Percentiles rank a stretch among this genome's conserved stretches.
These are phyloP conservation scores for Coemansia sp. DNA, from an alignment of 192 early-diverging fungal genomes.

Conservation along the genomic window DNA sequence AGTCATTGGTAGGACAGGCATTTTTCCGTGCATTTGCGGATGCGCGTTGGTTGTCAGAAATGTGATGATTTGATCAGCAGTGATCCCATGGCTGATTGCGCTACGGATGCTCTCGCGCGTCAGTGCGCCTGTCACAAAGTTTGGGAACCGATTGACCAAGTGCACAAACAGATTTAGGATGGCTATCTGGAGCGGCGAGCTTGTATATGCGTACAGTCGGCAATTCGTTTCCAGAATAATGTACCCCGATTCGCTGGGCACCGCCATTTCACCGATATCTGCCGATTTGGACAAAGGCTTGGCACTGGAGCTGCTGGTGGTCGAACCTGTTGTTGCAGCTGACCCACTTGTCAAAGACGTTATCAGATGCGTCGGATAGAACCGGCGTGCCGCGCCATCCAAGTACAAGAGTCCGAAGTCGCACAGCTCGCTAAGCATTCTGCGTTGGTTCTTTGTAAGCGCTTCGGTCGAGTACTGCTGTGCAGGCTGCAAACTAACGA, in stretches of 20 bases:
- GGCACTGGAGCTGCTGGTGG: conserved; percentile 2
- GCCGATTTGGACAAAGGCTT: no score
- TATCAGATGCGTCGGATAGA: conserved; percentile 90
- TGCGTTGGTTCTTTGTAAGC: conserved; percentile 78
- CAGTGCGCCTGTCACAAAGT: conserved; percentile 87
- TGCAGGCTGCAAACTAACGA: conserved; percentile 88
- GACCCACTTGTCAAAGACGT: conserved; percentile 75
- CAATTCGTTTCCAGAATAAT: conserved; percentile 97
- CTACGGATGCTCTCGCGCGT: conserved; percentile 84
- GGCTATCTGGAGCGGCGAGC: conserved; percentile 91
- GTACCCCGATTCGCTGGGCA: conserved; percentile 66
- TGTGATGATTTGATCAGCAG: conserved; percentile 92
- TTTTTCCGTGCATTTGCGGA: conserved; percentile 82
- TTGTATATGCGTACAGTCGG: conserved; percentile 92
- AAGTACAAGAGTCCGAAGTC: conserved; percentile 90
- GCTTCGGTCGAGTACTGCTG: conserved; percentile 84
- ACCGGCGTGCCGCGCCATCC: conserved; percentile 71
- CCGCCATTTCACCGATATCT: conserved; percentile 17
- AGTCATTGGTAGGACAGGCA: conserved; percentile 82
- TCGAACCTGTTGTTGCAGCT: neutral
- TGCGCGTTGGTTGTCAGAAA: conserved; percentile 90
- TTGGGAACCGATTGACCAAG: conserved; percentile 80
- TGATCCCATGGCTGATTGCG: conserved; percentile 85
- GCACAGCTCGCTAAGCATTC: conserved; percentile 84
- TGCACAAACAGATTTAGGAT: conserved; percentile 88